phyloP scores from a whole-genome alignment of 306 rosid genomes.

The Abrus precatorius region DNA sequence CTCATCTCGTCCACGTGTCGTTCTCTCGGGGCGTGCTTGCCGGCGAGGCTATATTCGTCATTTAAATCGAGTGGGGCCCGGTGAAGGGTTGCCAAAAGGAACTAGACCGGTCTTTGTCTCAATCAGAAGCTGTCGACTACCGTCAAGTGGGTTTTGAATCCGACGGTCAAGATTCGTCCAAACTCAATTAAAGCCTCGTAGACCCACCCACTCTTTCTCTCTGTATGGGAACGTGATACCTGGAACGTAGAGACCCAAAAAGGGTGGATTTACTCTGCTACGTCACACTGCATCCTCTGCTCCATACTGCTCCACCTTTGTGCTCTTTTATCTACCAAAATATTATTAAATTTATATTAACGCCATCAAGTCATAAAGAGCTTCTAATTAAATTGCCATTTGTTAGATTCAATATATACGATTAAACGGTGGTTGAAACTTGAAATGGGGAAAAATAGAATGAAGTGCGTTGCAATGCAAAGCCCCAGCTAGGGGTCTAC shows the following conservation, averaged over 20 bases:
- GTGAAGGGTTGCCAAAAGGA: slow-evolving; percentile 77
- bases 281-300: slow-evolving; percentile 25
- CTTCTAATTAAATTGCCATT: not conserved
- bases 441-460: not conserved
- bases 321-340: not conserved
- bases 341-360: too few species aligned
- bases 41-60: not conserved
- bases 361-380: not conserved
- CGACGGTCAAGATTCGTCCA: slow-evolving; percentile 55
- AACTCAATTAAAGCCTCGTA: slow-evolving; percentile 43
- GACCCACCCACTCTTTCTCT: slow-evolving; percentile 19
- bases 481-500: slow-evolving; percentile 24
- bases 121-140: slow-evolving; percentile 58
- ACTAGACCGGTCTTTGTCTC: slow-evolving; percentile 88
- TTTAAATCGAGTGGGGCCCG: slow-evolving; percentile 45
- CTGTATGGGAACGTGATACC: slow-evolving; percentile 48
- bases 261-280: slow-evolving; percentile 14
- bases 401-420: not conserved
- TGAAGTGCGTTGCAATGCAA: slow-evolving; percentile 19
- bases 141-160: slow-evolving; percentile 50
- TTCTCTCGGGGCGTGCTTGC: not conserved
- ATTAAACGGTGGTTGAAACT: slow-evolving; percentile 7
- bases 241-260: slow-evolving; percentile 42
- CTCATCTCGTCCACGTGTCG: slow-evolving; percentile 42
- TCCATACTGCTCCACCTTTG: slow-evolving; percentile 12